These are phyloP conservation scores for Cryphonectria radicalis DNA, from an alignment of 2,329 filamentous ascomycete species.

Conservation along the genomic window DNA sequence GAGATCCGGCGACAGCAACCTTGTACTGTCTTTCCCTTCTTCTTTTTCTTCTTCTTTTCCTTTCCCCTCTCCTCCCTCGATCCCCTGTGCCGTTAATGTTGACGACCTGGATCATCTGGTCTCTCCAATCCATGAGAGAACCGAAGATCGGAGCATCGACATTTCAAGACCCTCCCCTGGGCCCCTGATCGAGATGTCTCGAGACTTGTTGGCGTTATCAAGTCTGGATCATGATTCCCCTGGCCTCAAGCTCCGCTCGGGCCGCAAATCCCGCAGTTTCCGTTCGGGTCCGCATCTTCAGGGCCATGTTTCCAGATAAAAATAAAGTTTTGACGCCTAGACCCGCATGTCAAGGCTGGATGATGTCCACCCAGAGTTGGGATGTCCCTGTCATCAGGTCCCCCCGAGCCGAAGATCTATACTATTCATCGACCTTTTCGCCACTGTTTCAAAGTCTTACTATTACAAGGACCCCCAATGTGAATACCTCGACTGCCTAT, in stretches of 20 bases:
- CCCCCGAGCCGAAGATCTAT: not conserved
- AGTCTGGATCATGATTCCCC: not conserved
- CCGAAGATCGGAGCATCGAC: not conserved
- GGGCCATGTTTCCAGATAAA: not conserved
- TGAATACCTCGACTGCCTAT: not conserved
- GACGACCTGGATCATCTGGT: not conserved
- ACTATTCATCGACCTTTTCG: not conserved
- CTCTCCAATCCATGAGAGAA: not conserved
- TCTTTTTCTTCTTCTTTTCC: too few species aligned
- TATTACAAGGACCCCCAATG: not conserved
- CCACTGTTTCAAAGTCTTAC: not conserved
- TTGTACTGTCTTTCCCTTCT: too few species aligned
- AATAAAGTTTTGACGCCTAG: slow-evolving; percentile 3
- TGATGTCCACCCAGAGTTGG: not conserved
- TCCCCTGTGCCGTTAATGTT: not conserved
- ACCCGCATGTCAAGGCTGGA: not conserved
- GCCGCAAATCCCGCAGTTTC: not conserved
- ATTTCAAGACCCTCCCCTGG: not conserved
- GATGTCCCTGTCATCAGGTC: not conserved
- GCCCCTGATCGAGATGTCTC: not conserved
- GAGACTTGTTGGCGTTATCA: not conserved
- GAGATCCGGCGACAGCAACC: not conserved
- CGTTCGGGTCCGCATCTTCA: not conserved
- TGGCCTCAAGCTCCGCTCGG: not conserved
- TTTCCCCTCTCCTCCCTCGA: not conserved